Conservation (phyloP, 1,284 basidiomycete species). For the Leucoagaricus sp. region DNA sequence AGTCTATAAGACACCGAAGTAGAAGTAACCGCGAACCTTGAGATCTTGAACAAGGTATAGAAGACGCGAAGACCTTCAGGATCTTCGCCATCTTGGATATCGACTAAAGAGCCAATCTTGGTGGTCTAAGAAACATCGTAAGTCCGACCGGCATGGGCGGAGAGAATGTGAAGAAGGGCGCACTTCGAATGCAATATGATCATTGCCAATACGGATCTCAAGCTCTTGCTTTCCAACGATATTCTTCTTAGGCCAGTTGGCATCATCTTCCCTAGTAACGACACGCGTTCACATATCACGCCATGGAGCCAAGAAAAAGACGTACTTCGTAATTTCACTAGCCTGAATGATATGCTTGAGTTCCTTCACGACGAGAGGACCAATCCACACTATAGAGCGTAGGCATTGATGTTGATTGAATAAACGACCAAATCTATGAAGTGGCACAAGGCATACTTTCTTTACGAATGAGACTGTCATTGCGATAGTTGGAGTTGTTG, state of each 20-base stretch:
- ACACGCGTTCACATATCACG: neutral
- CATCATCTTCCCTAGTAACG: slow-evolving; percentile 87
- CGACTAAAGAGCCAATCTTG: slow-evolving; percentile 95
- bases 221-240: slow-evolving; percentile 98
- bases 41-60: slow-evolving; percentile 99
- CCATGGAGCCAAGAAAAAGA: neutral
- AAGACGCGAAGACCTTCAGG: slow-evolving; percentile 98
- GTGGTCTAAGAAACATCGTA: slow-evolving; percentile 68
- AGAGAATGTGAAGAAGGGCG: slow-evolving; percentile 27
- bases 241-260: slow-evolving; percentile 98
- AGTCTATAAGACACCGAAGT: neutral
- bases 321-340: slow-evolving; percentile 94
- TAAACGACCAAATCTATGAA: neutral
- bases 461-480: slow-evolving; percentile 96
- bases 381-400: slow-evolving; percentile 81
- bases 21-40: slow-evolving; percentile 58
- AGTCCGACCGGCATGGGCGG: slow-evolving; percentile 2
- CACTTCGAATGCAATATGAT: slow-evolving; percentile 98
- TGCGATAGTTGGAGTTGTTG: slow-evolving; percentile 99
- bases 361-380: slow-evolving; percentile 89
- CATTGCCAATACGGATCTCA: slow-evolving; percentile 91
- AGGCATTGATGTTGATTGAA: neutral
- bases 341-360: slow-evolving; percentile 93
- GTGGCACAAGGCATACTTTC: slow-evolving; percentile 72
- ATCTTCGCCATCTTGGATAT: slow-evolving; percentile 96